Evolutionary conservation across 768 basidiomycete species (phyloP), one percentile per base, ranked within the genome.

Genomic region (Leucosporidium creatinivorum): DNA sequence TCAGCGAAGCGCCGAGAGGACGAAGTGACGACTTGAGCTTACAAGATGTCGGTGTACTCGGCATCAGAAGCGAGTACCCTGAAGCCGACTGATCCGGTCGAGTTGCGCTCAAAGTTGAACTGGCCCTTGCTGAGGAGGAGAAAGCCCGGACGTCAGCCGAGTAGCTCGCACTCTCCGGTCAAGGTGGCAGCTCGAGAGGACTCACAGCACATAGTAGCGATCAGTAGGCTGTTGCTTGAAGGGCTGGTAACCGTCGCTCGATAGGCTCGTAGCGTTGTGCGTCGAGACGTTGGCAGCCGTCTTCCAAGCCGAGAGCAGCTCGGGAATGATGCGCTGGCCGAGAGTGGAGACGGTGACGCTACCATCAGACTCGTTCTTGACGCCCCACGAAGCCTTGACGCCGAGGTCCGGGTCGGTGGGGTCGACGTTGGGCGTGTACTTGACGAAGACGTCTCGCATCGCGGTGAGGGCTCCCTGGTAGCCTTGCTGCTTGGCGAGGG

Each of bases 11-110:
- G 39, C 39, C 6, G 26, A 28, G 21, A 54, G 52, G 8, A 23
- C 51, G 51, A 26, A 54, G 23, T 1, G 5, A 25, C 33, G 52
- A 26, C 28, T 8, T 21, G 8, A 12, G 26, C 52, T 25, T 13
- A 54, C 52, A 54, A 47, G 54, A 74, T 70, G 62, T 74, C 73
- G 58, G 73, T 74, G 58, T 68, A 73, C 65, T 74, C 73, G 21
- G 59, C n/a, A 30, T 70, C 69, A 18, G 69, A 70, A 8, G 69
- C 66, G 5, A 74, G 67, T 1, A 74, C 73, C 25, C 73, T 58
- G 60, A 74, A 63, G 3, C 73, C 73, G 26, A 66, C 72, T 1
- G 19, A 30, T n/a, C 47, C 59, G 10, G 66, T 65, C 30, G 62
- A 55, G 54, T 67, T 68, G 61, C 26, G 25, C 44, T 44, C 28